These are phyloP conservation scores for Clavulina sp. DNA, from an alignment of 768 basidiomycete species.

Conservation along the genomic window DNA sequence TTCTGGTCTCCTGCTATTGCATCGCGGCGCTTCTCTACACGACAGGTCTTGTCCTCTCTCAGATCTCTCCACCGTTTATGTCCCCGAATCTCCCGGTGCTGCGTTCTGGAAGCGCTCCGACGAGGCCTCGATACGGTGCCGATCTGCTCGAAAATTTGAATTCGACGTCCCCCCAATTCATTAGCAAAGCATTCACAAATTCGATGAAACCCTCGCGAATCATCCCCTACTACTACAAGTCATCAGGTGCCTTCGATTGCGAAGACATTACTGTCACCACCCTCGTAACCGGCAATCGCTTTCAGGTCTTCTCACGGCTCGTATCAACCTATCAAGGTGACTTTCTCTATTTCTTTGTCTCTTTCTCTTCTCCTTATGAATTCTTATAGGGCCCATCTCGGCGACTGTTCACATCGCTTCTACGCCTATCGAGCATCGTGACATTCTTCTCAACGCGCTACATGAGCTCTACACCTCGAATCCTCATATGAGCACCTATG, in stretches of 20 bases:
- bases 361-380: neutral
- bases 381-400: slow-evolving; percentile 53
- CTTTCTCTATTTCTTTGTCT: slow-evolving; percentile 11
- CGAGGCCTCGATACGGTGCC: no score
- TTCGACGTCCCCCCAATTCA: slow-evolving; percentile 17
- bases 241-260: slow-evolving; percentile 32
- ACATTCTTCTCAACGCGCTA: slow-evolving; percentile 39
- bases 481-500: slow-evolving; percentile 43
- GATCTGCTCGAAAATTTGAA: no score
- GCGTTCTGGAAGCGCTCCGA: neutral
- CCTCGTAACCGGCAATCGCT: slow-evolving; percentile 62
- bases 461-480: slow-evolving; percentile 50
- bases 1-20: no score
- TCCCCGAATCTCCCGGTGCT: no score
- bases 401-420: slow-evolving; percentile 51
- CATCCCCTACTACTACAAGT: slow-evolving; percentile 67
- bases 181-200: slow-evolving; percentile 52
- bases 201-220: slow-evolving; percentile 59
- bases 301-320: slow-evolving; percentile 52
- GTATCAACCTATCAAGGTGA: slow-evolving; percentile 61
- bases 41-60: no score
- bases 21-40: no score
- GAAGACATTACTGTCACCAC: slow-evolving; percentile 77
- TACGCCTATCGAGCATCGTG: slow-evolving; percentile 21
- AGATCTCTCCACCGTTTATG: no score